These are phyloP conservation scores for Amylocarpus encephaloides DNA, from an alignment of 2,329 filamentous ascomycete species.

Conservation along the genomic window DNA sequence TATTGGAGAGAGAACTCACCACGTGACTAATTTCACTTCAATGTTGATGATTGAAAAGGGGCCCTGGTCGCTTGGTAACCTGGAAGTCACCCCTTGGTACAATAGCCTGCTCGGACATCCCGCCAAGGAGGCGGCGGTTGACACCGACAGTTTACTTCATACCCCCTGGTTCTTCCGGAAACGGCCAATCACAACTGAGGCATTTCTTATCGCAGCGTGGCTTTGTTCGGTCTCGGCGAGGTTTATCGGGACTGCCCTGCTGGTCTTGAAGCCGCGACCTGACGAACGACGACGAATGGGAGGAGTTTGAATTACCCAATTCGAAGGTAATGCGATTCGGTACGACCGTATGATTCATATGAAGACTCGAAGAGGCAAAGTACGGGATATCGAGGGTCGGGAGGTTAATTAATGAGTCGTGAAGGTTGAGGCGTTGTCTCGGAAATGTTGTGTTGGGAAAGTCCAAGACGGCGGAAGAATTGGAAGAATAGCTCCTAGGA, in stretches of 20 bases:
- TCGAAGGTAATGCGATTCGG: background rate
- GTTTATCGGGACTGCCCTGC: background rate
- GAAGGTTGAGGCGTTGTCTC: background rate
- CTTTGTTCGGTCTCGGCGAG: background rate
- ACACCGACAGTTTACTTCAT: slow-evolving; percentile 1
- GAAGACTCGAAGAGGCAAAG: background rate
- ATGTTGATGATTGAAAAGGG: background rate
- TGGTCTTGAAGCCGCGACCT: background rate
- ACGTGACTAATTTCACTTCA: no score
- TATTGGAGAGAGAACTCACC: no score
- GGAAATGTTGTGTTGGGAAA: background rate
- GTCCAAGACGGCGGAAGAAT: slow-evolving; percentile 6
- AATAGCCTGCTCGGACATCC: background rate
- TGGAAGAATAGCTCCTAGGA: no score
- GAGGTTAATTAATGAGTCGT: background rate
- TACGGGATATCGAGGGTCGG: background rate
- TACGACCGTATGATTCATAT: no score
- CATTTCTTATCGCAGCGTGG: slow-evolving; percentile 7
- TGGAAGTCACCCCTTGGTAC: background rate
- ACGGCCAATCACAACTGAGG: background rate
- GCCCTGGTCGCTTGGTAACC: background rate
- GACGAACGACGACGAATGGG: slow-evolving; percentile 4
- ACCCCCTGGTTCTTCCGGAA: background rate
- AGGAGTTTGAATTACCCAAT: slow-evolving; percentile 4
- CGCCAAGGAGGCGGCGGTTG: background rate